These are phyloP conservation scores for Hericium rajendrae DNA, from an alignment of 768 basidiomycete genomes.

Conservation along the genomic window DNA sequence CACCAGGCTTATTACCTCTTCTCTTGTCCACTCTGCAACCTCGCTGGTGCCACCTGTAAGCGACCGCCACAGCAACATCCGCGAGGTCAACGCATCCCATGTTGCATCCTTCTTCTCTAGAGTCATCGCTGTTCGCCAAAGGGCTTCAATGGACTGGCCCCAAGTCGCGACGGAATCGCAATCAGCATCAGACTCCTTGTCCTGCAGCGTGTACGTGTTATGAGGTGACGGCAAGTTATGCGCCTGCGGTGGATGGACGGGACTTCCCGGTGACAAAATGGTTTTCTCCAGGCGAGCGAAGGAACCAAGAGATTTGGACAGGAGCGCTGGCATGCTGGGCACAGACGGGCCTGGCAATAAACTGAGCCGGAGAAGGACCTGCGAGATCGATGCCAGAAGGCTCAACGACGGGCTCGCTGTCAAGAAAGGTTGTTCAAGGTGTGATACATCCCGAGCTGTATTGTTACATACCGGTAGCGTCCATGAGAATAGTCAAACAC, in stretches of 20 bases:
- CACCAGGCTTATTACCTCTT: slow-evolving; percentile 22
- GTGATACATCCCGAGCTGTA: background rate
- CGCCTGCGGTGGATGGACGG: background rate
- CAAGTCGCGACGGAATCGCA: slow-evolving; percentile 30
- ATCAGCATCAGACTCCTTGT: slow-evolving; percentile 13
- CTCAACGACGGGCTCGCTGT: background rate
- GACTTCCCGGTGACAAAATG: background rate
- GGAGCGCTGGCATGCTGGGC: slow-evolving; percentile 1
- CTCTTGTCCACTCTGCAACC: slow-evolving; percentile 49
- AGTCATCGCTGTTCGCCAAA: slow-evolving; percentile 50
- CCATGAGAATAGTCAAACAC: slow-evolving; percentile 38
- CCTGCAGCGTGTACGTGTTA: slow-evolving; percentile 20
- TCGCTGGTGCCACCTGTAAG: slow-evolving; percentile 24
- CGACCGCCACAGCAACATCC: slow-evolving; percentile 49
- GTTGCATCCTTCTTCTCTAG: slow-evolving; percentile 18
- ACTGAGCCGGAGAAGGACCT: slow-evolving; percentile 4
- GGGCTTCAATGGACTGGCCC: slow-evolving; percentile 41
- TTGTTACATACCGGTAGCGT: slow-evolving; percentile 14
- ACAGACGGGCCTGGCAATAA: slow-evolving; percentile 3
- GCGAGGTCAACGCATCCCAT: slow-evolving; percentile 46
- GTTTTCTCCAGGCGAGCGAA: slow-evolving; percentile 6
- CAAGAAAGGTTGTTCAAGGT: background rate
- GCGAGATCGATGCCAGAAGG: background rate
- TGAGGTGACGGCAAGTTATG: background rate
- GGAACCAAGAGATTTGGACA: slow-evolving; percentile 5